These are phyloP conservation scores for Thozetella sp. DNA, from an alignment of 495 filamentous ascomycete genomes.

Conservation along the genomic window DNA sequence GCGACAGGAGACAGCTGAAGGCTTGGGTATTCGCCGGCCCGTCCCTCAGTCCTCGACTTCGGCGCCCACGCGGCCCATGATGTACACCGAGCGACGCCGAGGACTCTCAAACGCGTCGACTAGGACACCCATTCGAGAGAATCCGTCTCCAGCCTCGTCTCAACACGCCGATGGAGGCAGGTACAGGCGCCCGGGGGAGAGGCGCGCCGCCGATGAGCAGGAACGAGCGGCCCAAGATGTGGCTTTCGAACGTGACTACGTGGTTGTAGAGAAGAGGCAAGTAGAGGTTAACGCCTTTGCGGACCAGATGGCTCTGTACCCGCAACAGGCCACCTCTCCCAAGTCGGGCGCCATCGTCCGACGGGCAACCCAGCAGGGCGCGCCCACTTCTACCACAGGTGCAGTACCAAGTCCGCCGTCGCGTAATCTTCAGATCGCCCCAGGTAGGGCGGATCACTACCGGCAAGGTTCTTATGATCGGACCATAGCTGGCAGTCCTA, in stretches of 20 bases:
- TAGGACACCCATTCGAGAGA: slow-evolving; percentile 19
- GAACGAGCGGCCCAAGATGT: slow-evolving; percentile 85
- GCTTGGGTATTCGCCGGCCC: slow-evolving; percentile 45
- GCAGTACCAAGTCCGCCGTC: slow-evolving; percentile 56
- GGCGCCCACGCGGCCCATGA: slow-evolving; percentile 30
- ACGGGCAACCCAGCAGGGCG: slow-evolving; percentile 66
- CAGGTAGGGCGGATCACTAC: slow-evolving; percentile 62
- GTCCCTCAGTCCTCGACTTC: slow-evolving; percentile 36
- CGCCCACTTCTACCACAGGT: slow-evolving; percentile 57
- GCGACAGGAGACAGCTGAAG: slow-evolving; percentile 37
- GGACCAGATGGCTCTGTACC: slow-evolving; percentile 85
- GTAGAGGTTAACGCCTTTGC: slow-evolving; percentile 98
- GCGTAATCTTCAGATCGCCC: slow-evolving; percentile 69
- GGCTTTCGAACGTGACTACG: slow-evolving; percentile 90
- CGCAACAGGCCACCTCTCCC: slow-evolving; percentile 50
- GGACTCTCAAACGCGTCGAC: slow-evolving; percentile 36
- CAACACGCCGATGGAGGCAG: slow-evolving; percentile 7
- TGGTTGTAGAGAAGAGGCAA: slow-evolving; percentile 90
- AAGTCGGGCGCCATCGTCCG: slow-evolving; percentile 48
- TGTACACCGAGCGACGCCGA: slow-evolving; percentile 31
- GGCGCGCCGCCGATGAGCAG: slow-evolving; percentile 56
- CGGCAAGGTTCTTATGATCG: slow-evolving; percentile 80
- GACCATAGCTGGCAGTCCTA: slow-evolving; percentile 73
- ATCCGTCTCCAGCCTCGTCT: slow-evolving; percentile 13
- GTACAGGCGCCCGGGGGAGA: slow-evolving; percentile 25